Base-by-base conservation (phyloP, 768 basidiomycete genomes). In the Gymnopilus junonius region DNA sequence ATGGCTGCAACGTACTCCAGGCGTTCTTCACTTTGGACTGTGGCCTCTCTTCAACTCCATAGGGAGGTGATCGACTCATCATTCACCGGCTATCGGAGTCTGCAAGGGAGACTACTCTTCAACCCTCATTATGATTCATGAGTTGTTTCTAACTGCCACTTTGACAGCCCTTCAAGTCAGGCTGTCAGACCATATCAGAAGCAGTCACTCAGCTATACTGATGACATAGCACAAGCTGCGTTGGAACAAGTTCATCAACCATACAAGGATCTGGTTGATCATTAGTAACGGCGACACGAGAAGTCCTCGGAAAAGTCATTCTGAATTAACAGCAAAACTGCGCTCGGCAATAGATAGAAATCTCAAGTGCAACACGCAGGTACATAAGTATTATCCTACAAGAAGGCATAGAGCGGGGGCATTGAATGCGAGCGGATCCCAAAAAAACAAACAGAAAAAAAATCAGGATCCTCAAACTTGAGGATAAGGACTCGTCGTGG, bases 401-500 rank as follows among this genome's bases (percentile, higher is more conserved):
- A 29, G 48, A 32, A 46, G 48, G 48, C 14, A 29, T 29, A 20
- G 3, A 48, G 10, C 46, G 11, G 32, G 39, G 20, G 17, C 17
- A 42, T 42, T 35, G 5, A 42, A 4, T 20, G 17, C 40, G 20
- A 42, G 8, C 7, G 15, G 20, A n/a, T 20, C n/a, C 40, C 5
- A 10, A 35, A 35, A 12, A 11, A 7, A 35, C 6, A 7, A 35
- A 12, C 34, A 7, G 40, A 42, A n/a, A 42, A 42, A 42, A 42
- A 17, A n/a, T 35, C 29, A 34, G 35, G 3, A 40, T 14, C 11
- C 31, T 59, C 35, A 59, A 31, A 59, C 58, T 51, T 59, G 58
- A n/a, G 58, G 48, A 23, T 59, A 59, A 48, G 45, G 58, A 15
- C 58, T 59, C 17, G 32, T 42, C 5, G 56, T 45, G n/a, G 40